Base-by-base conservation (phyloP, 768 basidiomycete species). In the Lactifluus pinguis region DNA sequence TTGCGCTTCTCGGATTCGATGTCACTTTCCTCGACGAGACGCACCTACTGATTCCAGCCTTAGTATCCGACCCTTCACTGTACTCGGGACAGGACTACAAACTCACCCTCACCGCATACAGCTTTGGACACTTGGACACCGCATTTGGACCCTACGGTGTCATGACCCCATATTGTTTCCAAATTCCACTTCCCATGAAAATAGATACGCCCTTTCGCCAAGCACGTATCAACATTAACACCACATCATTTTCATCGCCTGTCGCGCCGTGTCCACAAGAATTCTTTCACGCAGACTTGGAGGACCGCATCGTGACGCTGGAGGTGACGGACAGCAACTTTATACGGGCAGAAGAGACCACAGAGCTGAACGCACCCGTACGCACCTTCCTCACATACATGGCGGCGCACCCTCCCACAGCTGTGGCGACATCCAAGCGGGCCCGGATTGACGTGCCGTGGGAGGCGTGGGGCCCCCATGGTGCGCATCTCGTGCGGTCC, bases 361-460 rank as follows among this genome's bases (percentile, higher is more conserved):
- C 51, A 0, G 56, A 57, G 47, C 52, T 62, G 10, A 44, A 58
- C 41, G 51, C 47, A 7, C 61, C 51, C 21, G 51, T 17, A 5
- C 51, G 47, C 39, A 62, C 61, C 30, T 62, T 62, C 39, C 61
- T 62, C 32, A 11, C 45, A 9, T 57, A 62, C 30, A 57, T 62
- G 6, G 56, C 51, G 17, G 17, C 51, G 2, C 52, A 62, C n/a
- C 36, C 52, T 2, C 59, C 59, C 21, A 14, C 13, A 9, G 11
- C 32, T 4, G 15, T 13, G 17, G 39, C 36, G n/a, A 10, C 50
- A 3, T 38, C 57, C 34, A 4, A 36, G 19, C 39, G 30, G 17
- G 21, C 13, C 2, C 60, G 38, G 13, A 4, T 53, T 2, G 6
- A 61, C 6, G 61, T 62, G 15, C 55, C 50, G 2, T 62, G 61